Evolutionary conservation across 352 stramenopile species (phyloP).

Genomic region (Peronosclerospora sorghi): DNA sequence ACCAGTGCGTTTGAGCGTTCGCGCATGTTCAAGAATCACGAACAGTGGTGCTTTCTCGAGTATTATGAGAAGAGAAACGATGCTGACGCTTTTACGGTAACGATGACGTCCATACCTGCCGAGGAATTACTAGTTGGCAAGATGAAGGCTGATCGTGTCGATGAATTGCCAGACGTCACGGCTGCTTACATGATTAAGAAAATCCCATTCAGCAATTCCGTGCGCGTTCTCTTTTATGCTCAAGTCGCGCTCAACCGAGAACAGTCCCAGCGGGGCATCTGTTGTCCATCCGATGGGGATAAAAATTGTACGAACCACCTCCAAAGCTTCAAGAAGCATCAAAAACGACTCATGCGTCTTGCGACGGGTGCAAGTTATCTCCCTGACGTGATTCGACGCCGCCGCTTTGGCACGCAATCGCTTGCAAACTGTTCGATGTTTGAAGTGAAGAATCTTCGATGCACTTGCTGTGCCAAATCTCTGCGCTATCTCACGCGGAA

Average conservation of each 20-base stretch:
- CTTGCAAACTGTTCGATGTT: too few relatives aligned
- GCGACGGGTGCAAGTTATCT: conserved; percentile 26
- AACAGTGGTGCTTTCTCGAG: conserved; percentile 32
- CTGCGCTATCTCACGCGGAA: too few relatives aligned
- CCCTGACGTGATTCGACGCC: conserved; percentile 37
- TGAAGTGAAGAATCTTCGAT: too few relatives aligned
- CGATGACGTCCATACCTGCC: conserved; percentile 20
- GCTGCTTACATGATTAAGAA: conserved; percentile 25
- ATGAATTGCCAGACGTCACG: conserved; percentile 26
- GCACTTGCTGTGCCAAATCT: too few relatives aligned
- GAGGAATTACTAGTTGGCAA: conserved; percentile 26
- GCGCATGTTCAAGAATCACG: conserved; percentile 28
- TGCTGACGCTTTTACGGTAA: conserved; percentile 17
- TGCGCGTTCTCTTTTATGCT: conserved; percentile 33
- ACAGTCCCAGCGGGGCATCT: conserved; percentile 11
- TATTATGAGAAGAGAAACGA: conserved; percentile 19
- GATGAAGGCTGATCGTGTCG: conserved; percentile 29
- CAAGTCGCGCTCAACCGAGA: conserved; percentile 9
- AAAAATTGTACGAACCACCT: background rate
- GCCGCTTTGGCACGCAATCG: conserved; percentile 46
- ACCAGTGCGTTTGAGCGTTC: conserved; percentile 28
- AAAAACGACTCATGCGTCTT: conserved; percentile 30
- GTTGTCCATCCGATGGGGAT: conserved; percentile 10
- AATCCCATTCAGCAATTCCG: conserved; percentile 22
- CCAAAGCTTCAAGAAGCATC: conserved; percentile 15